Percentiles rank a stretch among this genome's conserved stretches.
phyloP scores from a whole-genome alignment of 2,329 filamentous ascomycete species.

The Fusarium transvaalense region DNA sequence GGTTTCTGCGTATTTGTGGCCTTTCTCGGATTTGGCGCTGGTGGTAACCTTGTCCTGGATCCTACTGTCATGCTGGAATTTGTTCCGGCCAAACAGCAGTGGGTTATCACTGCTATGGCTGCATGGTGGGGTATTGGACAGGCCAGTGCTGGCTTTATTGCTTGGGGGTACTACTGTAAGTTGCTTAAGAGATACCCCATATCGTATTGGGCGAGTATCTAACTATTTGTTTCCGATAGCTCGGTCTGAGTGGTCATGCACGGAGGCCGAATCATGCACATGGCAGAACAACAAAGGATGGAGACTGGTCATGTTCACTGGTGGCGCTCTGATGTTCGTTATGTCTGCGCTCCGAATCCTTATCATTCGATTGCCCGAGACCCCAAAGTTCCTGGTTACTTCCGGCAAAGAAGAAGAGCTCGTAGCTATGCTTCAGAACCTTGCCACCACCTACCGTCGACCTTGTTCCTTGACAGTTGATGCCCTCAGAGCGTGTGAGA shows the following conservation, averaged over 20 bases:
- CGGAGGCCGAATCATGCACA: background rate
- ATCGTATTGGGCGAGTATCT: rapidly evolving
- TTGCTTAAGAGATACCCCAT: rapidly evolving
- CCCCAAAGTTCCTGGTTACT: conserved; percentile 19
- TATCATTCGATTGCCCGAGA: conserved; percentile 6
- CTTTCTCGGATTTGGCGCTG: conserved; percentile 5
- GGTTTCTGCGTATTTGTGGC: conserved; percentile 16
- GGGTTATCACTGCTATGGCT: conserved; percentile 22
- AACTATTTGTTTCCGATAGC: background rate
- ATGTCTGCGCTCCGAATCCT: conserved; percentile 22
- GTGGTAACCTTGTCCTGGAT: conserved; percentile 26
- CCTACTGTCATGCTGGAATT: conserved; percentile 29
- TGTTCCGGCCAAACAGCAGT: conserved; percentile 12
- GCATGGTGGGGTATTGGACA: conserved; percentile 32
- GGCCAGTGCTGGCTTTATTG: conserved; percentile 14
- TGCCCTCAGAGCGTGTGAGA: conserved; percentile 16
- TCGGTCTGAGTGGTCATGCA: conserved; percentile 29
- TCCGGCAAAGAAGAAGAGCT: conserved; percentile 12
- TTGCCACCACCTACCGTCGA: conserved; percentile 9
- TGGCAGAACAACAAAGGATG: conserved; percentile 6
- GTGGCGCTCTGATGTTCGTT: conserved; percentile 15
- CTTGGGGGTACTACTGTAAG: conserved; percentile 21
- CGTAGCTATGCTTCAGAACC: conserved; percentile 7
- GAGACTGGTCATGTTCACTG: conserved; percentile 36
- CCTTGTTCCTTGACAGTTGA: conserved; percentile 15